Base-by-base conservation (phyloP, 495 filamentous ascomycete genomes). In the Rhypophila decipiens region DNA sequence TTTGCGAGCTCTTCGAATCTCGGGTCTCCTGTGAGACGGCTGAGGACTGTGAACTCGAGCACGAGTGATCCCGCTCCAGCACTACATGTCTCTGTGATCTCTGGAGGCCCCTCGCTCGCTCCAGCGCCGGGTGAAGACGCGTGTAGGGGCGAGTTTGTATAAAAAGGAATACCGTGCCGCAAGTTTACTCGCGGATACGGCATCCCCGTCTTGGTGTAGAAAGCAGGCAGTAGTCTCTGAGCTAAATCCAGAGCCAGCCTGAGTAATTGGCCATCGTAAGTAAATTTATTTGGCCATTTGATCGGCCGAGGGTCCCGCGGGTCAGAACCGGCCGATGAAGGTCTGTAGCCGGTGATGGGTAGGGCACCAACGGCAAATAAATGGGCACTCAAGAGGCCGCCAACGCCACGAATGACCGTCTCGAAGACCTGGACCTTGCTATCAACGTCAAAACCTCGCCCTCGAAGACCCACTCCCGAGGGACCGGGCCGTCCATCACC, bases 351-450 rank as follows among this genome's bases (percentile, higher is more conserved):
- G 20, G 69, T 73, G 42, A 96, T 95, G 1, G 90, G 90, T 41
- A 95, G 68, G 19, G 93, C 89, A 29, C 88, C 90, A 38, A 89
- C 71, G 12, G 93, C 90, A 63, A 97, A 98, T 20, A 96, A 72
- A 69, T 98, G 93, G 5, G 94, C 88, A 55, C 88, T 95, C 38
- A 98, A 70, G 24, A 98, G 68, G 18, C 93, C 93, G 15, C 94
- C 93, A 42, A 98, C 77, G 22, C 90, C 90, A 52, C 93, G 76
- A 61, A 98, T 98, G 9, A 95, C 90, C 2, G 90, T 96, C 66
- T 98, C 93, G 60, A 98, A 98, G 27, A 98, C 88, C 67, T 98
- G 88, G 8, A 98, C 93, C 65, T 96, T 96, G 65, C 89, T 94
- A 65, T 98, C 91, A 34, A 96, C 72, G 68, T 98, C 90, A 52